Base-by-base conservation (phyloP, 257 asterid genomes). In the Gynochthodes officinalis region DNA sequence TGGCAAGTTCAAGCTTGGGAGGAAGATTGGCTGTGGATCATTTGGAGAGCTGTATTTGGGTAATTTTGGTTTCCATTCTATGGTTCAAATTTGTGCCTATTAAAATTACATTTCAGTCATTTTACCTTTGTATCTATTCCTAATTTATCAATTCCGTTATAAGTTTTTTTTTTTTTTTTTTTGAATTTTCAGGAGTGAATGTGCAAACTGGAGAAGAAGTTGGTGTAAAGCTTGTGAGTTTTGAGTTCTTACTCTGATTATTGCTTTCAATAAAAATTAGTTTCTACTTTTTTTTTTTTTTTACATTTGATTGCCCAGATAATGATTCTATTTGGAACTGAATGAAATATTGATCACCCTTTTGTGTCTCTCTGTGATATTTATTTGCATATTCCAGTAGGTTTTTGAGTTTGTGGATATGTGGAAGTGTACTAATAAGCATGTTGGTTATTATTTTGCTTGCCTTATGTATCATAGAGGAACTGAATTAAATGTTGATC, bases 21-120 rank as follows among this genome's bases (percentile, higher is more conserved):
- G 93, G 78, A 92, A 92, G 89, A 92, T 92, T 78, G 97, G 97
- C n/a, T 86, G 90, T 59, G 96, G 97, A 89, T 92, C 97, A 60
- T 92, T 92, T 79, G 97, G 97, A 79, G 97, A 92, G 83, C 96
- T 92, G 58, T 92, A 84, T 80, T 76, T 92, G 82, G 97, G 97
- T 88, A 90, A 69, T 67, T 67, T 70, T 35, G 13, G 2, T 72
- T 40, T 74, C 21, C 25, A 12, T 40, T 43, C 64, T 73, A 43
- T 61, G 25, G 73, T 79, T 69, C n/a, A n/a, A 70, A 54, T 57
- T 68, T 67, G 4, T 70, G 30, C 27, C 35, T 33, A 33, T 6
- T 37, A 58, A 10, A 52, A 32, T 32, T 28, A 19, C 55, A 23
- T 60, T 30, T 37, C 74, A 53, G 58, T 69, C 21, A 39, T 23